Base-by-base conservation (phyloP, 1,284 basidiomycete species). In the Cystobasidiaceae sp. region DNA sequence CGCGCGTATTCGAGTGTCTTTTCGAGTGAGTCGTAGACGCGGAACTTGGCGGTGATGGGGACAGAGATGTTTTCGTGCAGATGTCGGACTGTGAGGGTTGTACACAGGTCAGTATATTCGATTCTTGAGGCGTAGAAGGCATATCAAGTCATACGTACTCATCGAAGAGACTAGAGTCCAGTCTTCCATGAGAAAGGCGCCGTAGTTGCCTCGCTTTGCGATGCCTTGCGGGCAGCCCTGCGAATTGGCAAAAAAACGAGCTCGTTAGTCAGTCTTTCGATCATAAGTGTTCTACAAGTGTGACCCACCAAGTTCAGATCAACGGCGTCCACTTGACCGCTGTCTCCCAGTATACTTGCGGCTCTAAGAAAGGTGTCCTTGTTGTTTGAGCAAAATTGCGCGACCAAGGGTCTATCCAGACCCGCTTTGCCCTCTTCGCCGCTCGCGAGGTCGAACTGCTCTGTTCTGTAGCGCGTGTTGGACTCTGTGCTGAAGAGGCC, bases 31-130 rank as follows among this genome's bases (percentile, higher is more conserved):
- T 89, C 84, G 77, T 94, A 97, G 0, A 96, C 86, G 8, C 96
- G 84, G 78, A 97, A 96, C 76, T 98, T 98, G 52, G 92, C 94
- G 0, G 93, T 97, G 0, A 97, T 91, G 0, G 96, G 94, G 11
- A 97, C 81, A 0, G 83, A 82, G 3, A 97, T 83, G 72, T 94
- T 88, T 57, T 81, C 76, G 76, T 97, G 93, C 2, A 97, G 80
- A 2, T 80, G 90, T 65, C 87, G 88, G 75, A 96, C 91, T 92
- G 71, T n/a, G n/a, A n/a, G n/a, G n/a, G n/a, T n/a, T n/a, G n/a
- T n/a, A n/a, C n/a, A n/a, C n/a, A n/a, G n/a, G n/a, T n/a, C n/a
- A n/a, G n/a, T n/a, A n/a, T n/a, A n/a, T n/a, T n/a, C n/a, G n/a
- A n/a, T n/a, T n/a, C n/a, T 70, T 61, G 77, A 71, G 67, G 78